phyloP scores from a whole-genome alignment of 2,329 filamentous ascomycete genomes.

The Penicillium sp. region DNA sequence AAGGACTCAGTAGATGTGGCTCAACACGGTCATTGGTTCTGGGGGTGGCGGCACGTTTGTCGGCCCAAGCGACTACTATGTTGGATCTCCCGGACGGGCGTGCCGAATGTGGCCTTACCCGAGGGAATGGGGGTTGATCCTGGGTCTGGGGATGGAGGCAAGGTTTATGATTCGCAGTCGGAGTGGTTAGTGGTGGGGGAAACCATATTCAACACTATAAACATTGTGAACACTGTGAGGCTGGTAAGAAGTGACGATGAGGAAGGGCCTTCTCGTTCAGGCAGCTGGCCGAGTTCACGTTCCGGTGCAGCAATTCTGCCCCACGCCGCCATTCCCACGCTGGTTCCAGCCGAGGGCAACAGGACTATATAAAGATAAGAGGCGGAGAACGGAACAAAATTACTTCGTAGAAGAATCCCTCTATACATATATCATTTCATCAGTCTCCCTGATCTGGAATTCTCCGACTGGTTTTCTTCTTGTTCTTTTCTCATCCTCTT shows the following conservation, averaged over 20 bases:
- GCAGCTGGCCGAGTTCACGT: conserved; percentile 15
- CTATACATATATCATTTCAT: too few relatives aligned
- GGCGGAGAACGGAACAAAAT: not conserved
- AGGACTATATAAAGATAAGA: not conserved
- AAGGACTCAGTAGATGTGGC: not conserved
- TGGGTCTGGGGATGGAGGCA: conserved; percentile 2
- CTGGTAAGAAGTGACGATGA: not conserved
- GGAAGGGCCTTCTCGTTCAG: not conserved
- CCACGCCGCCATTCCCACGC: conserved; percentile 3
- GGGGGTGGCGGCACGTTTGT: not conserved
- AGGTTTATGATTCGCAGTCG: conserved; percentile 6
- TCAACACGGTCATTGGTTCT: not conserved
- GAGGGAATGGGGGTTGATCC: conserved; percentile 14
- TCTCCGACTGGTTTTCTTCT: not conserved
- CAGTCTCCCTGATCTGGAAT: not conserved
- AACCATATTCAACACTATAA: not conserved
- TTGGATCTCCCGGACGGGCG: conserved; percentile 21
- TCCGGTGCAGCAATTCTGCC: conserved; percentile 7
- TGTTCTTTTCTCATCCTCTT: not conserved
- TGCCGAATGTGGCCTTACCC: conserved; percentile 20
- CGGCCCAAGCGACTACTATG: not conserved
- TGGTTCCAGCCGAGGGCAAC: conserved; percentile 1
- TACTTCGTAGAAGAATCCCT: too few relatives aligned
- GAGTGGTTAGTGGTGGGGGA: not conserved
- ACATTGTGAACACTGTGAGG: not conserved